Percentiles rank a stretch among this genome's conserved stretches.
Conservation (phyloP, 192 early-diverging fungal genomes). For the Backusella australiensis region DNA sequence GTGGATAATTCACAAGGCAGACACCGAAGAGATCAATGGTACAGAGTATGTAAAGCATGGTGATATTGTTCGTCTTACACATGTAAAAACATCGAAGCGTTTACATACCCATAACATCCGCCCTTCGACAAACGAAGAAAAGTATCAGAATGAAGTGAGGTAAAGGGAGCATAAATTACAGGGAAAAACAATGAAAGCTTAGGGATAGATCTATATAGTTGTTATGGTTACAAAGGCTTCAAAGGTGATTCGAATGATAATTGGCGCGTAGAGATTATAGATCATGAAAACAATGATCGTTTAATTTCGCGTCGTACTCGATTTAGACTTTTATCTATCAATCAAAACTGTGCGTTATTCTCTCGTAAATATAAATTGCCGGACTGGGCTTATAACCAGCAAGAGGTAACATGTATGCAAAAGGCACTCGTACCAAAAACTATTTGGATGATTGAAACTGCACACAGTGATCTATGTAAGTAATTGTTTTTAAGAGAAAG, state of each 20-base stretch:
- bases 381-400: slow-evolving; percentile 90
- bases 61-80: slow-evolving; percentile 76
- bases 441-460: slow-evolving; percentile 80
- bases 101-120: slow-evolving; percentile 73
- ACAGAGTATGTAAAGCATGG: slow-evolving; percentile 67
- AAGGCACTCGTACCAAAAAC: slow-evolving; percentile 64
- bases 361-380: slow-evolving; percentile 83
- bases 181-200: background rate
- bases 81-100: slow-evolving; percentile 56
- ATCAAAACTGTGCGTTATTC: slow-evolving; percentile 79
- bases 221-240: slow-evolving; percentile 69
- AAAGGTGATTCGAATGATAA: slow-evolving; percentile 91
- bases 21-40: slow-evolving; percentile 22
- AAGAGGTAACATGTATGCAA: slow-evolving; percentile 95
- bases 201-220: slow-evolving; percentile 21
- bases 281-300: slow-evolving; percentile 47
- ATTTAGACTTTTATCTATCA: slow-evolving; percentile 76
- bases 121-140: slow-evolving; percentile 64
- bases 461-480: slow-evolving; percentile 44
- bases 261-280: slow-evolving; percentile 85
- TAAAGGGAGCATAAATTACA: slow-evolving; percentile 11
- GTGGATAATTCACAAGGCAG: slow-evolving; percentile 63
- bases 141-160: slow-evolving; percentile 77
- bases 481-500: background rate
- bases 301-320: slow-evolving; percentile 67